A percentile compares a stretch with the other conserved stretches of the same genome.
Evolutionary conservation across 225 moss, liverwort and hornwort genomes (phyloP).

Genomic region (Sphagnum tenellum): DNA sequence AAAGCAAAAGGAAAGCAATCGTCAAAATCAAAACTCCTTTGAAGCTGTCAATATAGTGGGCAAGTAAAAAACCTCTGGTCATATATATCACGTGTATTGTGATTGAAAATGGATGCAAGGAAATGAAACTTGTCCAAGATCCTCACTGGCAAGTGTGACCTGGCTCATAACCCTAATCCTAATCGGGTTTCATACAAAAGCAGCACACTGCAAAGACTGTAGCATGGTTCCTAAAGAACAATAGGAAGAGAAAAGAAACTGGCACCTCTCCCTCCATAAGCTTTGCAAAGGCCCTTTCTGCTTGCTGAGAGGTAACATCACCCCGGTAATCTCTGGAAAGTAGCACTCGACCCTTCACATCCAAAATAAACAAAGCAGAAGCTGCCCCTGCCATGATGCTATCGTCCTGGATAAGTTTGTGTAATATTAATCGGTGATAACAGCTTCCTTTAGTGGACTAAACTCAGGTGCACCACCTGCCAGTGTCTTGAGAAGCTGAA

Average conservation of each 20-base stretch:
- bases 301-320: conserved; percentile 91
- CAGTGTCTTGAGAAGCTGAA: conserved; percentile 82
- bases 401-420: conserved; percentile 29
- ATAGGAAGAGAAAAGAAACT: neutral
- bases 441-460: conserved; percentile 27
- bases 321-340: conserved; percentile 97
- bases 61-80: too few relatives aligned
- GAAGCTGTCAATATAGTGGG: too few relatives aligned
- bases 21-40: too few relatives aligned
- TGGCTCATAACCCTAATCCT: too few relatives aligned
- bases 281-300: conserved; percentile 94
- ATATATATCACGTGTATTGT: too few relatives aligned
- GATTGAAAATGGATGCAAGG: too few relatives aligned
- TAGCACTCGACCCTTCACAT: conserved; percentile 96
- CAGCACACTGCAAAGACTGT: too few relatives aligned
- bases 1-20: too few relatives aligned
- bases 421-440: conserved; percentile 23
- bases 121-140: too few relatives aligned
- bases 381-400: conserved; percentile 90
- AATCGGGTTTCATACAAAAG: too few relatives aligned
- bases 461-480: conserved; percentile 60
- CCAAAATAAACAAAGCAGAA: conserved; percentile 90
- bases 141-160: too few relatives aligned
- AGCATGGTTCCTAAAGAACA: too few relatives aligned
- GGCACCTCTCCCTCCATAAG: conserved; percentile 92